These are phyloP conservation scores for Tulasnella sp. DNA, from an alignment of 768 basidiomycete genomes.

Conservation along the genomic window DNA sequence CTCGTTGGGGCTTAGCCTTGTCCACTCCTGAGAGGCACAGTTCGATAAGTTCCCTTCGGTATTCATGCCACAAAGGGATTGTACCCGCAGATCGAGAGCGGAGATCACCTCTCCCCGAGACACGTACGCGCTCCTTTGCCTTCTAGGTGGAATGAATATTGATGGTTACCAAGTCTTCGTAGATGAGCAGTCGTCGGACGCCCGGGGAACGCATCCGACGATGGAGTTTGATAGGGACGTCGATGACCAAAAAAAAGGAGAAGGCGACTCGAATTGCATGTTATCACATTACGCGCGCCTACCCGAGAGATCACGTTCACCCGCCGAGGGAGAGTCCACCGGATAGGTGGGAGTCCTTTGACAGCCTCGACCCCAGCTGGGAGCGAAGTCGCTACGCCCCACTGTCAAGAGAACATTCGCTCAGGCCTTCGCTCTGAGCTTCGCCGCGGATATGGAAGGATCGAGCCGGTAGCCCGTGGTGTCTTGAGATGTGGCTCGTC, in stretches of 20 bases:
- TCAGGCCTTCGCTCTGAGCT: background rate
- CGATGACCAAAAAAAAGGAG: background rate
- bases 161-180: background rate
- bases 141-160: background rate
- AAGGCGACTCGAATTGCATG: background rate
- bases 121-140: background rate
- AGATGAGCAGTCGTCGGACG: background rate
- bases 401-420: background rate
- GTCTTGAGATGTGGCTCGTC: background rate
- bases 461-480: background rate
- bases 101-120: background rate
- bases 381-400: background rate
- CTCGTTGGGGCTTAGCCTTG: conserved; percentile 7
- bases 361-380: background rate
- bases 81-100: background rate
- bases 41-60: background rate
- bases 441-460: background rate
- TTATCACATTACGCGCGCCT: conserved; percentile 5
- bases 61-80: conserved; percentile 8
- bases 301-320: background rate
- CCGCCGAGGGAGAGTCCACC: background rate
- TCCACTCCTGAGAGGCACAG: conserved; percentile 3
- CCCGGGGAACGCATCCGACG: background rate
- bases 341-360: background rate
- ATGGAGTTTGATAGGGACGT: background rate